Evolutionary conservation across 2,329 filamentous ascomycete genomes (phyloP), one percentile per base, ranked within the genome.

Genomic region (Diaporthe aspalathi): DNA sequence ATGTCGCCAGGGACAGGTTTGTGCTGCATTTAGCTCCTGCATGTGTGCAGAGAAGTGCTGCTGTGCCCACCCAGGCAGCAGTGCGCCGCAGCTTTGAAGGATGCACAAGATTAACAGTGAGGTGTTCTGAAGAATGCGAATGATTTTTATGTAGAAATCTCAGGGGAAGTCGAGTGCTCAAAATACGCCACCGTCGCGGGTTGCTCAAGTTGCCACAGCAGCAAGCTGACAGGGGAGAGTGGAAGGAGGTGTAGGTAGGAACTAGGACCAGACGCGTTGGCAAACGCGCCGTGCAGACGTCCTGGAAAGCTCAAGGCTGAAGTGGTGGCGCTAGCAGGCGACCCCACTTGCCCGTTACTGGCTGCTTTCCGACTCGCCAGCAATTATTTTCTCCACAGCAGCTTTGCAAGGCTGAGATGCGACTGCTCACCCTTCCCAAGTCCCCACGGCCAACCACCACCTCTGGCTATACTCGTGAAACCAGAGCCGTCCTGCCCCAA

Each of bases 341-440:
- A 16, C 60, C 60, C 43, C 43, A 49, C 60, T 20, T 65, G n/a
- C 27, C 60, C 35, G 60, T 24, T 50, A 17, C 29, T 38, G 60
- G 60, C 45, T 50, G 60, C 53, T 40, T 38, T 50, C 66, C 66
- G 53, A 68, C 45, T 68, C 43, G 66, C 43, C 35, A 68, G 53
- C 43, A 14, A 17, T 40, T 35, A 27, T 38, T 57, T 16, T 43
- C 50, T 47, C 66, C 66, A 68, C 52, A 50, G 43, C 66, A 68
- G 53, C 66, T 68, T 68, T 57, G 53, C 66, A 68, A 68, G 66
- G 66, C 66, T 68, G 66, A 68, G 43, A 38, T 47, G n/a, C 8
- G 50, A 38, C 17, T 65, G 67, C 38, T n/a, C 67, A 32, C 43
- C 27, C 63, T 45, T 43, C 63, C 29, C 27, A 6, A 12, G 9